Evolutionary conservation across 495 filamentous ascomycete genomes (phyloP), one percentile per base, ranked within the genome.

Genomic region (Astrothelium subdiscretum): DNA sequence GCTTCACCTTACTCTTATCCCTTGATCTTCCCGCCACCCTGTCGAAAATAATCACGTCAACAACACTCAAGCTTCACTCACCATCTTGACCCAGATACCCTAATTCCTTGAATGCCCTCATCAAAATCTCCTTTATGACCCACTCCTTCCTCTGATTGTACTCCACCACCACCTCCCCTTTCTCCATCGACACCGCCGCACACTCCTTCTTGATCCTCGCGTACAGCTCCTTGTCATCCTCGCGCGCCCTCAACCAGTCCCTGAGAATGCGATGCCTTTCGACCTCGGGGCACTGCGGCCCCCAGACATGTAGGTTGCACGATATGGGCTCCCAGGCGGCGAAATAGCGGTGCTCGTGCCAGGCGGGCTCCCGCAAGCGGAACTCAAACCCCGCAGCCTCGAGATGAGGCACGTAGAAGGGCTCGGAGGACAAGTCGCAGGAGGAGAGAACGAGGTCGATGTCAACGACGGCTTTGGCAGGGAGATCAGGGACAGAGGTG

Each of bases 271-370:
- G 64, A 65, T 81, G 78, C 26, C 76, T 63, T 27, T 66, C 73
- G 32, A 71, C 58, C 62, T 80, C 77, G 4, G 76, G 66, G 42
- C 69, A 72, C 38, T 76, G 73, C 24, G 76, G 73, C 3, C 76
- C 77, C 59, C 71, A 81, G n/a, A 81, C 76, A 66, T 81, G 79
- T 2, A 81, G 60, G 69, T 80, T 80, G 48, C 61, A 63, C 32
- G 44, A 48, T 57, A 68, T 68, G 26, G 66, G 67, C 32, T 69
- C 67, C 27, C 43, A 44, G 38, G 66, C 61, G 12, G 59, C 65
- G 44, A 81, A 77, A 57, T 77, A 76, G 42, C 79, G 77, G 64
- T 81, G 79, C 52, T 78, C 61, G 64, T 80, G 68, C 78, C 78
- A 79, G 4, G 31, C 26, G 3, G 76, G 75, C 70, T 81, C 77